Evolutionary conservation across 768 basidiomycete genomes (phyloP).

Genomic region (Hericium erinaceus): DNA sequence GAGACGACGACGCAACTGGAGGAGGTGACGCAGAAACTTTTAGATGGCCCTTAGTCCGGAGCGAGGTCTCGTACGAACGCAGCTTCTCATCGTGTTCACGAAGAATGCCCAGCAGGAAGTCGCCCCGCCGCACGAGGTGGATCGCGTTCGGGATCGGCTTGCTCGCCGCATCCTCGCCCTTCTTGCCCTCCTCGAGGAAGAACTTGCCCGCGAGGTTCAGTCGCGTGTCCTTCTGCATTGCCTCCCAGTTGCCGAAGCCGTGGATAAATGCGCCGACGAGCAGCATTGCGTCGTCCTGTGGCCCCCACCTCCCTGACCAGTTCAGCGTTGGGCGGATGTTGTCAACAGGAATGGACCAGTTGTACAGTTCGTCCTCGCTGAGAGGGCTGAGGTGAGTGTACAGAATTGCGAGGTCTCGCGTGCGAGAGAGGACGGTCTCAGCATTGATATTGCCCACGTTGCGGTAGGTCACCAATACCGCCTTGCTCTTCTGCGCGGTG

Average conservation of each 20-base stretch:
- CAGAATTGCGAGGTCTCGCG: conserved; percentile 82
- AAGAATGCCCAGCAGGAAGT: conserved; percentile 80
- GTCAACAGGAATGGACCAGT: conserved; percentile 86
- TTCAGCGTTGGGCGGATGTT: conserved; percentile 90
- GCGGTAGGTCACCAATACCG: conserved; percentile 85
- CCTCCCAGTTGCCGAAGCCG: conserved; percentile 97
- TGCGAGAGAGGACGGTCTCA: conserved; percentile 87
- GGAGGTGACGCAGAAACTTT: conserved; percentile 76
- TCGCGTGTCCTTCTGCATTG: conserved; percentile 80
- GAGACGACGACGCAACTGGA: conserved; percentile 59
- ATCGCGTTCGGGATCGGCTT: conserved; percentile 95
- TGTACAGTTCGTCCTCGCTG: conserved; percentile 54
- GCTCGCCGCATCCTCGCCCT: conserved; percentile 75
- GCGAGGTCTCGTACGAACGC: conserved; percentile 76
- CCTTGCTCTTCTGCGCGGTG: conserved; percentile 94
- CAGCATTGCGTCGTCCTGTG: conserved; percentile 88
- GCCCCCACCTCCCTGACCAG: conserved; percentile 95
- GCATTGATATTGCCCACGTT: conserved; percentile 94
- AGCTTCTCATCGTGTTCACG: conserved; percentile 87
- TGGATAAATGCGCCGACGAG: conserved; percentile 89
- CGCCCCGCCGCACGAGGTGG: conserved; percentile 93
- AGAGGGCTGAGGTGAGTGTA: conserved; percentile 68
- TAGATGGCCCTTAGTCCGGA: conserved; percentile 59
- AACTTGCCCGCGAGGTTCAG: conserved; percentile 87
- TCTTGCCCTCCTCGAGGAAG: conserved; percentile 97